Base-by-base conservation (phyloP, 1,284 basidiomycete species). In the Leccinum huronense region DNA sequence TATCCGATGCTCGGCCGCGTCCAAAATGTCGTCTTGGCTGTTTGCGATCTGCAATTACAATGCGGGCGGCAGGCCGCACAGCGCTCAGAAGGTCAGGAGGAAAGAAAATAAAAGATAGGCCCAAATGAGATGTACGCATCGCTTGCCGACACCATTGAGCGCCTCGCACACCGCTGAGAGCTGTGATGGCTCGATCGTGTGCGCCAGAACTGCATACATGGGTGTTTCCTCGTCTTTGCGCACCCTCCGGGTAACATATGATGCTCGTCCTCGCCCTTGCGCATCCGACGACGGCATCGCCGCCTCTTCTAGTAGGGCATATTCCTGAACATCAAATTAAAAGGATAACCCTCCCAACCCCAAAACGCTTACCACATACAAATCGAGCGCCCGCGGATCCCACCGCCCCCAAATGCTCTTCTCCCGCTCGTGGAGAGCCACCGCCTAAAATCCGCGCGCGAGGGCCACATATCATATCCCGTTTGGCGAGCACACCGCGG, bases 211-310 rank as follows among this genome's bases (percentile, higher is more conserved):
- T 2, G 58, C n/a, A 45, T 76, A 77, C 59, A 75, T 57, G 0
- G 61, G 38, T 3, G 75, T 63, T 51, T 75, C 73, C n/a, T 77
- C 75, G 23, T 77, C 72, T n/a, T 71, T 75, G 63, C 72, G 73
- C 30, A 74, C 3, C 9, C 38, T 69, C 5, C 74, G 64, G 4
- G 66, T 74, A 8, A 74, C 51, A 23, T 68, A 66, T 7, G 63
- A 40, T 10, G 16, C 65, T 14, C 51, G 48, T 3, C 64, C 66
- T 19, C n/a, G 33, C 6, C 31, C 55, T n/a, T 19, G 31, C 30
- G 23, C 30, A 30, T 27, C 14, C 30, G 65, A 58, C 1, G 60
- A 30, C 1, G 58, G 2, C 23, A 30, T 45, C 55, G 16, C 27
- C 30, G 63, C 58, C 5, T 75, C 71, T 45, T 76, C 72, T 4